Conservation (phyloP, 140 eudicot species). For the Cichorium intybus region DNA sequence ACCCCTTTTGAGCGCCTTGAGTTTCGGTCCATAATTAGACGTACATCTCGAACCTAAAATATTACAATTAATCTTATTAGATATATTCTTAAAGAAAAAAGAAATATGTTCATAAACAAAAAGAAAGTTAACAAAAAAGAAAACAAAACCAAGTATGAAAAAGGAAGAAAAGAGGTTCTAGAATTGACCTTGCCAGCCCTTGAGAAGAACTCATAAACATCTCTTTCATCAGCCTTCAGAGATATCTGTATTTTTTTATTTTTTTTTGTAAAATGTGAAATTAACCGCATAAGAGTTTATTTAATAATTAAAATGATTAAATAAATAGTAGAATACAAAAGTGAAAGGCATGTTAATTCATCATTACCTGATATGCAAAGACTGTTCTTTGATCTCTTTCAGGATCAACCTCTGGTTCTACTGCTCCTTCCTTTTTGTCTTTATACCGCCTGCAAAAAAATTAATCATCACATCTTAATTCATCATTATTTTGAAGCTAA, state of each 20-base stretch:
- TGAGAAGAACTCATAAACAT: conserved; percentile 86
- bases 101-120: too few species aligned
- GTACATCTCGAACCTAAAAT: conserved; percentile 92
- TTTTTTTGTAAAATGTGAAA: background rate
- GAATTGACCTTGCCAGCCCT: conserved; percentile 81
- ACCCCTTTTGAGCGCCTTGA: conserved; percentile 98
- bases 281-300: background rate
- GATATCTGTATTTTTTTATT: conserved; percentile 46
- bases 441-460: conserved; percentile 60
- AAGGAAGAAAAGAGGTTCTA: conserved; percentile 6
- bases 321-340: background rate
- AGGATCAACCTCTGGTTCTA: conserved; percentile 84
- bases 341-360: background rate
- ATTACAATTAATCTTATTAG: conserved; percentile 15
- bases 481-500: conserved; percentile 2
- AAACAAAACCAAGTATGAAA: conserved; percentile 15
- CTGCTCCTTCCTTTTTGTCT: conserved; percentile 72
- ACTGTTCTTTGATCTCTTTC: conserved; percentile 96
- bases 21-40: conserved; percentile 91
- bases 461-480: conserved; percentile 2
- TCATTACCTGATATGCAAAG: conserved; percentile 90
- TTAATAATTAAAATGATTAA: background rate
- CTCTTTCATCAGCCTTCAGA: conserved; percentile 83
- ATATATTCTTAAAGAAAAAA: background rate
- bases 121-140: background rate